Evolutionary conservation across 371 early-diverging fungal genomes (phyloP), one percentile per base, ranked within the genome.

Genomic region (Umbelopsis sp.): DNA sequence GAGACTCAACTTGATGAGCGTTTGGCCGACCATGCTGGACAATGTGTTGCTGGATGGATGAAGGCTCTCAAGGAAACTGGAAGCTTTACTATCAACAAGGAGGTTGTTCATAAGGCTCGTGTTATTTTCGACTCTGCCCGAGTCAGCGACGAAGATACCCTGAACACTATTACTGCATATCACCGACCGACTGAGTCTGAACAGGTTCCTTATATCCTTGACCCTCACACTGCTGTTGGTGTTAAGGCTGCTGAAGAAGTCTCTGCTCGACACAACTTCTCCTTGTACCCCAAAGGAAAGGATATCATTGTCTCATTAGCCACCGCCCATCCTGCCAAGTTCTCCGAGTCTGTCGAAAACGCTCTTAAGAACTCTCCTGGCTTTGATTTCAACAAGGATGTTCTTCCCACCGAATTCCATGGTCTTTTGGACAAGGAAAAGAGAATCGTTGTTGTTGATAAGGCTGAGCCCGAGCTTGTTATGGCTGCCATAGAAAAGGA

Each of bases 141-240:
- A 63, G 93, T 94, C n/a, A 82, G 86, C 46, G 92, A 97, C 74
- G 76, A 76, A 20, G 80, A 80, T 74, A 96, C 94, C 2, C 70
- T 91, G 44, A 85, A 82, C 14, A 89, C 93, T 18, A 97, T 97
- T 67, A 82, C 79, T 52, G 74, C 76, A 20, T 93, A 86, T 80
- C 87, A 91, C 75, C 80, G 88, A 53, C 82, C 86, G 11, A 64
- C 68, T 14, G 67, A 77, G 32, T 57, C 76, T n/a, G 66, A 76
- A 5, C 89, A 91, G 63, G 62, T 71, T 9, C 69, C 85, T 1
- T 96, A 97, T 66, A 80, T 97, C 37, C 87, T 98, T 65, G 98
- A 98, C 69, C 99, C 99, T 22, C 99, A 98, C 72, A 97, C 98
- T 1, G 96, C 99, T 6, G 96, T 97, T 53, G 99, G 97, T 71